Evolutionary conservation across 2,329 filamentous ascomycete species (phyloP).

Genomic region (Penicillium sp.): DNA sequence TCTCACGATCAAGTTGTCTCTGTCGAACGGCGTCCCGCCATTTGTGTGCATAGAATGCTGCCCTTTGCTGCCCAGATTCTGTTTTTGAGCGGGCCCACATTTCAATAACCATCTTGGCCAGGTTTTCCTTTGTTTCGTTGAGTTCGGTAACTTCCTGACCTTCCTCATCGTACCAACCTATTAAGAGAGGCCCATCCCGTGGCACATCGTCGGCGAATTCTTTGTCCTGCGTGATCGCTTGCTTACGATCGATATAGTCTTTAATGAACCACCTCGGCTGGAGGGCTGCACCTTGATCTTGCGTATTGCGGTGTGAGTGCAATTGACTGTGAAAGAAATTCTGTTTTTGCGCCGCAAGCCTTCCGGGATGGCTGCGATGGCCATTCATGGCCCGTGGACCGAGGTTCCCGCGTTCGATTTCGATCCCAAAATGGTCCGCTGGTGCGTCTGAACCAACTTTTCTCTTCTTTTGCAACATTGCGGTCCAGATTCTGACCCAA

Average conservation of each 20-base stretch:
- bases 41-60: constrained; percentile 9
- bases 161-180: constrained; percentile 16
- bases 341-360: not conserved
- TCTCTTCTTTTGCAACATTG: not conserved
- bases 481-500: not conserved
- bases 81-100: not conserved
- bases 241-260: constrained; percentile 11
- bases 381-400: not conserved
- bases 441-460: no score
- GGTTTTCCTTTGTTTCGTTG: constrained; percentile 1
- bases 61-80: not conserved
- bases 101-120: constrained; percentile 9
- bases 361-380: not conserved
- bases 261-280: constrained; percentile 12
- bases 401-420: not conserved
- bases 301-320: no score
- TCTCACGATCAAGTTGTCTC: constrained; percentile 12
- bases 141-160: constrained; percentile 9
- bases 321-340: not conserved
- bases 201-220: not conserved
- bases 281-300: constrained; percentile 3
- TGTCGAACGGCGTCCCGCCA: constrained; percentile 7
- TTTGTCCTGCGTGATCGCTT: not conserved
- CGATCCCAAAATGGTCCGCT: constrained; percentile 1
- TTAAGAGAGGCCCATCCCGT: not conserved